Conservation (phyloP, 257 asterid species). For the Thymus mandschuricus region DNA sequence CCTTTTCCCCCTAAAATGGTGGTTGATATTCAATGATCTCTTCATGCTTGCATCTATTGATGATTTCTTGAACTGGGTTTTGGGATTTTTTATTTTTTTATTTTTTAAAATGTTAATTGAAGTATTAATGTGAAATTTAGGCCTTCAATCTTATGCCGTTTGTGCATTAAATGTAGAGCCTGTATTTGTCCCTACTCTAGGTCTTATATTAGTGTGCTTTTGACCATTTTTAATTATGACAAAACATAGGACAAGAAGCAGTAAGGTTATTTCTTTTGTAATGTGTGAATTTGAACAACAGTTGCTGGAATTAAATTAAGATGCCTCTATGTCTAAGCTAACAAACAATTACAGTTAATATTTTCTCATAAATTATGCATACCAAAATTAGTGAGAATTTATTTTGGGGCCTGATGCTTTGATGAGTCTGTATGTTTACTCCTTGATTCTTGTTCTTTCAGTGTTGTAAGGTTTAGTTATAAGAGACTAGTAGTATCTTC, state of each 20-base stretch:
- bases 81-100: background rate
- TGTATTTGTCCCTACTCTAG: background rate
- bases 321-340: background rate
- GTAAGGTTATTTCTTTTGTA: background rate
- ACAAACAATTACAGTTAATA: background rate
- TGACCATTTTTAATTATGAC: background rate
- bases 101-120: background rate
- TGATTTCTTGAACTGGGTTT: background rate
- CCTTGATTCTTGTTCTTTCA: background rate
- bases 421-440: too few relatives aligned
- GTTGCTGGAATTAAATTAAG: background rate
- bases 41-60: background rate
- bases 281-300: background rate
- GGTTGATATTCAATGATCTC: background rate
- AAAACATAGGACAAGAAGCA: background rate
- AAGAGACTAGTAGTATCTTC: background rate
- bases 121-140: background rate
- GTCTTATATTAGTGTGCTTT: background rate
- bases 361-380: background rate
- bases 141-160: constrained; percentile 11
- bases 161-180: constrained; percentile 22
- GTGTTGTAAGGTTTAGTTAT: background rate
- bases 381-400: background rate
- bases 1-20: too few relatives aligned
- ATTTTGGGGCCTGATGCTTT: too few relatives aligned